These are phyloP conservation scores for Neodidymelliopsis sp. DNA, from an alignment of 2,329 filamentous ascomycete genomes.

Conservation along the genomic window DNA sequence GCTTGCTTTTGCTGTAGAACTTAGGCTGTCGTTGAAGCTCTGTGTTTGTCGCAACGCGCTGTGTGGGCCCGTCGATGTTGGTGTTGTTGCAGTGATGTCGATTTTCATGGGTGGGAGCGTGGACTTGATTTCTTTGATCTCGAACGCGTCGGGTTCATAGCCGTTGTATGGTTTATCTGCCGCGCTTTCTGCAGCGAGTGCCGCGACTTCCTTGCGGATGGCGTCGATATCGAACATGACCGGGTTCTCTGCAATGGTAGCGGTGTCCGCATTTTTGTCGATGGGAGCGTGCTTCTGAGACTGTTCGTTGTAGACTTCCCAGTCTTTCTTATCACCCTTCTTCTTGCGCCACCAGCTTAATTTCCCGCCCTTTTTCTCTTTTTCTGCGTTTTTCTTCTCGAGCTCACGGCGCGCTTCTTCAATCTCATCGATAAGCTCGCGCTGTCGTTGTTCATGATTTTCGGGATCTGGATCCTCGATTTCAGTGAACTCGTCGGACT, in stretches of 20 bases:
- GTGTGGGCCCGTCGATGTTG: constrained; percentile 25
- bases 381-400: constrained; percentile 69
- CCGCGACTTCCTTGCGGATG: constrained; percentile 73
- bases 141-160: constrained; percentile 49
- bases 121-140: constrained; percentile 82
- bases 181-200: constrained; percentile 73
- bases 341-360: constrained; percentile 82
- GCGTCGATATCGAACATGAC: constrained; percentile 96
- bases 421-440: constrained; percentile 94
- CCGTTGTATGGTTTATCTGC: constrained; percentile 33
- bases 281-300: constrained; percentile 51
- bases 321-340: constrained; percentile 83
- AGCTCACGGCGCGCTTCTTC: constrained; percentile 90
- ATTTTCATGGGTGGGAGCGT: constrained; percentile 92
- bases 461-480: constrained; percentile 98
- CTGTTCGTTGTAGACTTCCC: constrained; percentile 90
- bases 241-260: constrained; percentile 61
- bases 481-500: constrained; percentile 92
- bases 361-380: constrained; percentile 65
- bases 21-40: constrained; percentile 50
- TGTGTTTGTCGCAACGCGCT: constrained; percentile 50
- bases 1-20: constrained; percentile 20
- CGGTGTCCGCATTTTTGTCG: constrained; percentile 54
- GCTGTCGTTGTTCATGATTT: constrained; percentile 84
- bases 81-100: constrained; percentile 44